Conservation (phyloP, 345 rosid genomes). For the Luvunga scandens region DNA sequence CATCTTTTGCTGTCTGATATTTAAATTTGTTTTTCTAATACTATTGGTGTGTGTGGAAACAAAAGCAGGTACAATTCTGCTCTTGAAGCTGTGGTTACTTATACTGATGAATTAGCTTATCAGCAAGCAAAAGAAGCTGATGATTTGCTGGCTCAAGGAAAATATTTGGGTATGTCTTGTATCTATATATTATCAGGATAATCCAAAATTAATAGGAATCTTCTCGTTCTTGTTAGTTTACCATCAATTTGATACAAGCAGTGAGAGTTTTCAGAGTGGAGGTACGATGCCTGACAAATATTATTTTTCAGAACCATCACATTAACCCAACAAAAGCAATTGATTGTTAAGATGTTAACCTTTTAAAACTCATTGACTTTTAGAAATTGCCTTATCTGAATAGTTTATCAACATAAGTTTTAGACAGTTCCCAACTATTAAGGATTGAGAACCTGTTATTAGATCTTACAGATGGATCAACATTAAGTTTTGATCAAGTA, state of each 20-base stretch:
- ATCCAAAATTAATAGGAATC: not conserved
- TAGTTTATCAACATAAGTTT: not conserved
- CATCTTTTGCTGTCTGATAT: not conserved
- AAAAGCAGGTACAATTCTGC: constrained; percentile 56
- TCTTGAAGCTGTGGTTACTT: constrained; percentile 75
- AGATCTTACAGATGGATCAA: not conserved
- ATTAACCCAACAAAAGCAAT: not conserved
- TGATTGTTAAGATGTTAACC: not conserved
- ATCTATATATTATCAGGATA: not conserved
- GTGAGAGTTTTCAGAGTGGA: not conserved
- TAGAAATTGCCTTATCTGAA: not conserved
- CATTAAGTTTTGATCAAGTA: not conserved
- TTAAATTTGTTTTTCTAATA: not conserved
- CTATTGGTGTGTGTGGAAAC: constrained; percentile 14
- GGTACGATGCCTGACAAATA: not conserved
- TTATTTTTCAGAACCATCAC: not conserved
- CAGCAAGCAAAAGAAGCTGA: constrained; percentile 87
- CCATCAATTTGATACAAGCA: not conserved
- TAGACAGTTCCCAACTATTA: not conserved
- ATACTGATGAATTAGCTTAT: constrained; percentile 74
- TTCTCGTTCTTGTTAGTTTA: not conserved
- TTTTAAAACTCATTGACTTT: not conserved
- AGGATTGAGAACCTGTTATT: not conserved
- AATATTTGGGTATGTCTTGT: constrained; percentile 55
- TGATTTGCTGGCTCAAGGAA: constrained; percentile 69